phyloP scores from a whole-genome alignment of 306 rosid species.

The Erythrophleum fordii region DNA sequence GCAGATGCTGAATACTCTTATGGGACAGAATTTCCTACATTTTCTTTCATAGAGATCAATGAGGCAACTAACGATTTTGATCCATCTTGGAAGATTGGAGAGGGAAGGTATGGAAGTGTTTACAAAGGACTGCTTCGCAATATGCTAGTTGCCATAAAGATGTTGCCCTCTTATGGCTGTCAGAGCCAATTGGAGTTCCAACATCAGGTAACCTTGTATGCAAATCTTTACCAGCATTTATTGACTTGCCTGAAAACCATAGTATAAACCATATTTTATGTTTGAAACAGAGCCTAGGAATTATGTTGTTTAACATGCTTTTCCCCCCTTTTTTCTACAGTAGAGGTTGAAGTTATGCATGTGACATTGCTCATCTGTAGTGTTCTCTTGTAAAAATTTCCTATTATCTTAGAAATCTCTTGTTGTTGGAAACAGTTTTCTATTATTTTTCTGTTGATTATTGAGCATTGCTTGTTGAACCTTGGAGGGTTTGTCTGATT shows the following conservation, averaged over 20 bases:
- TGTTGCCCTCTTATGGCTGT: slow-evolving; percentile 91
- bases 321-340: background rate
- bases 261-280: background rate
- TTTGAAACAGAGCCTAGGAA: background rate
- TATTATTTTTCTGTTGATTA: background rate
- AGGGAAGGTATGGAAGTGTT: slow-evolving; percentile 87
- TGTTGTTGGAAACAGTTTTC: slow-evolving; percentile 9
- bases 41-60: slow-evolving; percentile 83
- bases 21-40: slow-evolving; percentile 64
- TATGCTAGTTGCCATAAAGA: slow-evolving; percentile 86
- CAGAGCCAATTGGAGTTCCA: slow-evolving; percentile 67
- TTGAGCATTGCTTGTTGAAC: background rate
- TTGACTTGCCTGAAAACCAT: slow-evolving; percentile 23
- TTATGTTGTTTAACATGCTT: background rate
- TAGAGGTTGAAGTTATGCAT: background rate
- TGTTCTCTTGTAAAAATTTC: background rate
- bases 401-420: background rate
- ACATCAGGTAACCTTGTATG: slow-evolving; percentile 64
- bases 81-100: slow-evolving; percentile 92
- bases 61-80: slow-evolving; percentile 86
- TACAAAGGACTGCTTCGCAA: slow-evolving; percentile 79
- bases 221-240: background rate
- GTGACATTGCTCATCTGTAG: background rate
- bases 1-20: slow-evolving; percentile 46
- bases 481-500: background rate